Conservation (phyloP, 2,329 filamentous ascomycete species). For the Chrysoporthe deuterocubensis region DNA sequence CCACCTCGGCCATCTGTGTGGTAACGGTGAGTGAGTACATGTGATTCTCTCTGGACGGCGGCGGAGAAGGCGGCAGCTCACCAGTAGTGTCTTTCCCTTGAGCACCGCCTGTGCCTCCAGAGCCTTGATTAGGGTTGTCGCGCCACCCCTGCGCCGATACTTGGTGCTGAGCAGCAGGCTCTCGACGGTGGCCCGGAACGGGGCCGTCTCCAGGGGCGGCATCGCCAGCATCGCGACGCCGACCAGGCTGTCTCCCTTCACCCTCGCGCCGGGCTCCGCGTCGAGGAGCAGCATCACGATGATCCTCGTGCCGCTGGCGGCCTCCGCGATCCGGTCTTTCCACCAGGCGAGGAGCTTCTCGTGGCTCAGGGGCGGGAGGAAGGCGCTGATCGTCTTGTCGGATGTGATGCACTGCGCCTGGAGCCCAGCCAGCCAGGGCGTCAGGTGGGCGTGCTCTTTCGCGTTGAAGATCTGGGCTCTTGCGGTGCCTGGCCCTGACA, state of each 20-base stretch:
- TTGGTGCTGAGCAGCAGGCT: constrained; percentile 60
- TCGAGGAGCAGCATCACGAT: constrained; percentile 58
- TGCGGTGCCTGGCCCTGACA: constrained; percentile 9
- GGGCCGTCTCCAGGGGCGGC: constrained; percentile 58
- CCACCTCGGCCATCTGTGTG: constrained; percentile 56
- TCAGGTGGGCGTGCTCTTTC: constrained; percentile 52
- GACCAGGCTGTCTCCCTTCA: constrained; percentile 51
- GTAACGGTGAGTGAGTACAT: neutral
- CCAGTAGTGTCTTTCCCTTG: constrained; percentile 56
- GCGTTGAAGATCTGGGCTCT: constrained; percentile 47
- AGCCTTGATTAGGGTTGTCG: constrained; percentile 53
- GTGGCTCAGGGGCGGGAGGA: constrained; percentile 62
- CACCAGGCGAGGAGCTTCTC: constrained; percentile 62
- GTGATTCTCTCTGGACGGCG: neutral
- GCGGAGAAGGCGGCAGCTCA: constrained; percentile 40
- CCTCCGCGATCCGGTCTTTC: constrained; percentile 56
- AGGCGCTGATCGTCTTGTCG: constrained; percentile 60
- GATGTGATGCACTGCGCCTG: constrained; percentile 63
- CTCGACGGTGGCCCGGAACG: constrained; percentile 59
- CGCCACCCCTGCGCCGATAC: constrained; percentile 56
- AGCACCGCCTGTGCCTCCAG: constrained; percentile 58
- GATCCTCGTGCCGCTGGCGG: constrained; percentile 47
- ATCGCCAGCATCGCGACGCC: constrained; percentile 60
- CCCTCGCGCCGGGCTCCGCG: constrained; percentile 38
- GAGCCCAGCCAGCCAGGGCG: constrained; percentile 60